A percentile compares a stretch with the other conserved stretches of the same genome.
Evolutionary conservation across 495 filamentous ascomycete species (phyloP).

Genomic region (Penicillium cosmopolitanum): DNA sequence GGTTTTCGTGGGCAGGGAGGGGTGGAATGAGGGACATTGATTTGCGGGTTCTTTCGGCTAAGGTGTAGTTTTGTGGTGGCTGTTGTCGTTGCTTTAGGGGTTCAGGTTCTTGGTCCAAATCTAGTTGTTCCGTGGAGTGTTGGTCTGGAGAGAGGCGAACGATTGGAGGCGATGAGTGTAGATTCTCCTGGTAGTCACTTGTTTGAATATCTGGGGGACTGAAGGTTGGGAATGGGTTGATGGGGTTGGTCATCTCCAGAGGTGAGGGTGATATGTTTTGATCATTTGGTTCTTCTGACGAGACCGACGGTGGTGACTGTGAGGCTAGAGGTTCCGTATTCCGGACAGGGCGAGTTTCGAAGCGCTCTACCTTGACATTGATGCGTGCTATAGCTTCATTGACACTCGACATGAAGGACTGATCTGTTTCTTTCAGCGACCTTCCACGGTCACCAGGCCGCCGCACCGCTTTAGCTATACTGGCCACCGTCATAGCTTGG

Average conservation of each 20-base stretch:
- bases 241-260: not conserved
- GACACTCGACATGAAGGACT: conserved; percentile 58
- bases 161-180: conserved; percentile 16
- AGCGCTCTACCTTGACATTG: conserved; percentile 44
- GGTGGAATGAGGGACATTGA: conserved; percentile 69
- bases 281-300: not conserved
- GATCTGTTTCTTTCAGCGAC: conserved; percentile 50
- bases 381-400: conserved; percentile 55
- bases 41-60: conserved; percentile 77
- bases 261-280: conserved; percentile 6
- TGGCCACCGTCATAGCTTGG: conserved; percentile 45
- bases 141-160: conserved; percentile 25
- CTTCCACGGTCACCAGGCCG: conserved; percentile 40
- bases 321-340: not conserved
- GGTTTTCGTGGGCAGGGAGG: conserved; percentile 27
- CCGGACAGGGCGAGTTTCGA: not conserved
- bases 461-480: conserved; percentile 44
- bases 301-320: not conserved
- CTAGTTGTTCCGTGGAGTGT: conserved; percentile 10
- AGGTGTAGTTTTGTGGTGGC: conserved; percentile 41
- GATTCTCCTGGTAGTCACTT: conserved; percentile 6
- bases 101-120: conserved; percentile 29
- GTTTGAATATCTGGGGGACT: not conserved
- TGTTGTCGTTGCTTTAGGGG: conserved; percentile 28
- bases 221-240: not conserved